These are phyloP conservation scores for Xerophyta viscosa DNA, from an alignment of 106 monocot species.

Conservation along the genomic window DNA sequence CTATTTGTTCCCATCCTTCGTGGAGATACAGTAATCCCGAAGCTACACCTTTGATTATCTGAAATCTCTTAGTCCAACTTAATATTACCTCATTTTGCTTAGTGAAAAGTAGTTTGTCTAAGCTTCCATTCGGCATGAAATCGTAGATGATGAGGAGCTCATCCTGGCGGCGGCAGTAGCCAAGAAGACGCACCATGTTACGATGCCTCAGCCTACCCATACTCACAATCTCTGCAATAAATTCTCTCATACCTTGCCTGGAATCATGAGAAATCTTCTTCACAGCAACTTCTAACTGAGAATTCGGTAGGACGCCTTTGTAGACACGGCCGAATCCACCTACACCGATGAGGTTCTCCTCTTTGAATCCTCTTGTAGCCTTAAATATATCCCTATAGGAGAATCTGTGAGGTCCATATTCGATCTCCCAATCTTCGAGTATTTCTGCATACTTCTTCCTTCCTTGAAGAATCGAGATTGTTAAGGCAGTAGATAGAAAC, in stretches of 20 bases:
- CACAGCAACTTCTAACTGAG: no score
- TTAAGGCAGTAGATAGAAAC: background rate
- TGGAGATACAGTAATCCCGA: background rate
- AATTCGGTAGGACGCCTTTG: no score
- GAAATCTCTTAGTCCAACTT: background rate
- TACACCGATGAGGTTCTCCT: background rate
- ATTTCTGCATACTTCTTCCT: background rate
- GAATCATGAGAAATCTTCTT: no score
- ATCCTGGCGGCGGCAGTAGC: conserved; percentile 2
- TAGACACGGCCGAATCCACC: conserved; percentile 7
- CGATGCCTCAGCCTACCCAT: conserved; percentile 3
- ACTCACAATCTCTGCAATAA: no score
- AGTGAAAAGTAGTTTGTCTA: no score
- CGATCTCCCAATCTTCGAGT: conserved; percentile 1
- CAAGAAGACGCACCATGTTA: conserved; percentile 1
- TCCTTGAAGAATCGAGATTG: background rate
- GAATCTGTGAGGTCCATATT: conserved; percentile 1
- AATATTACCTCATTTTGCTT: no score
- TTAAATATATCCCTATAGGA: background rate
- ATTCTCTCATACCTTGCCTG: no score
- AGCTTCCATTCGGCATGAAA: no score
- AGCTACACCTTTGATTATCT: background rate
- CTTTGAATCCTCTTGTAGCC: conserved; percentile 1
- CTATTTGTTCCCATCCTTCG: background rate
- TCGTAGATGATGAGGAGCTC: no score